phyloP scores from a whole-genome alignment of 2,329 filamentous ascomycete species.

The Arachnomyces sp. region DNA sequence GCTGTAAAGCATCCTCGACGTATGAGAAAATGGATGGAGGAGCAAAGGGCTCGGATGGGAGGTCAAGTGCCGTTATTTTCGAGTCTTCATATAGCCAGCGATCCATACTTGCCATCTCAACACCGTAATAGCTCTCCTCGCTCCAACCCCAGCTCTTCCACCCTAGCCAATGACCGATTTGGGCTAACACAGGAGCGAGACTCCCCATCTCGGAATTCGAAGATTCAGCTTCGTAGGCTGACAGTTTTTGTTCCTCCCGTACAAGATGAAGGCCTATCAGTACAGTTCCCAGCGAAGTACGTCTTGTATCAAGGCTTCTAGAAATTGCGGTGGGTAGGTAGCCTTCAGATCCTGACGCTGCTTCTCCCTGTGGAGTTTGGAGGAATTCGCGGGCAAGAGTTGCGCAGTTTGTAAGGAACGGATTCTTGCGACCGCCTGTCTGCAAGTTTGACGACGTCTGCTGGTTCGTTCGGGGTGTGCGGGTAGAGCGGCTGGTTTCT shows the following conservation, averaged over 20 bases:
- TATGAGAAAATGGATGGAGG: slow-evolving; percentile 55
- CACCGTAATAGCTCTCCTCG: slow-evolving; percentile 47
- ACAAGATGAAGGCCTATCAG: slow-evolving; percentile 72
- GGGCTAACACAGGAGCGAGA: slow-evolving; percentile 67
- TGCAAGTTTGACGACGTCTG: slow-evolving; percentile 4
- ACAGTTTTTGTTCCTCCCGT: slow-evolving; percentile 82
- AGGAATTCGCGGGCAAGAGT: slow-evolving; percentile 58
- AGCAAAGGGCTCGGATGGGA: slow-evolving; percentile 43
- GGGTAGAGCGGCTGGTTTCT: slow-evolving; percentile 12
- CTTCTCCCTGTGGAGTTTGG: slow-evolving; percentile 49
- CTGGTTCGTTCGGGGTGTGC: slow-evolving; percentile 17
- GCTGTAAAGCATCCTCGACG: slow-evolving; percentile 36
- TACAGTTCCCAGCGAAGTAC: slow-evolving; percentile 59
- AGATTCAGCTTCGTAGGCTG: slow-evolving; percentile 48
- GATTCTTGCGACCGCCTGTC: slow-evolving; percentile 19
- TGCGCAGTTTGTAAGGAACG: slow-evolving; percentile 41
- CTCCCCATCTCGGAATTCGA: slow-evolving; percentile 38
- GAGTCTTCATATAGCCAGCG: slow-evolving; percentile 50
- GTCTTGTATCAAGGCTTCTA: slow-evolving; percentile 48
- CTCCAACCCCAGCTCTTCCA: slow-evolving; percentile 57
- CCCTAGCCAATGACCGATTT: slow-evolving; percentile 72
- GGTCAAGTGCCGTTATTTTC: slow-evolving; percentile 34
- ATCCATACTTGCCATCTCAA: slow-evolving; percentile 50
- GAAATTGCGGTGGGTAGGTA: slow-evolving; percentile 56
- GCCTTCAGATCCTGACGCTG: slow-evolving; percentile 47